These are phyloP conservation scores for Speleostelium caveatum DNA, from an alignment of 78 protist species.

Conservation along the genomic window DNA sequence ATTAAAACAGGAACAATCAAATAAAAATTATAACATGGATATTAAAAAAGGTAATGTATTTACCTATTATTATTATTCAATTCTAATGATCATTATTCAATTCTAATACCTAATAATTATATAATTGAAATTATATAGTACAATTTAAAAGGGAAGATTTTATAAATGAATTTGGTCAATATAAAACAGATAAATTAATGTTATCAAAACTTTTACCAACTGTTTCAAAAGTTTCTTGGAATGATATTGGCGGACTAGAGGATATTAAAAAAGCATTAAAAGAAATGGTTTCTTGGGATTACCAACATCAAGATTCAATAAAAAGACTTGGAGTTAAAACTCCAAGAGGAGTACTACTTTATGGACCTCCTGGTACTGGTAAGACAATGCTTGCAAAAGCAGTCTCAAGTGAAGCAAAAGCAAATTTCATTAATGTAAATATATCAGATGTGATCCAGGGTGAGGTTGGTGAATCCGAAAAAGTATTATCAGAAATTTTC, in stretches of 20 bases:
- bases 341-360: conserved; percentile 99
- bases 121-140: too few species aligned
- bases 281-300: conserved; percentile 97
- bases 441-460: conserved; percentile 94
- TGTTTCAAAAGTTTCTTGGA: conserved; percentile 99
- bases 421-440: conserved; percentile 99
- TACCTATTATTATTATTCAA: too few species aligned
- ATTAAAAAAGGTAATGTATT: too few species aligned
- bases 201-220: conserved; percentile 41
- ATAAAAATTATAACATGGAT: too few species aligned
- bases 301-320: conserved; percentile 98
- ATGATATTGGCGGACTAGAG: conserved; percentile 99
- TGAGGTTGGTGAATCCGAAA: conserved; percentile 99
- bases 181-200: background rate
- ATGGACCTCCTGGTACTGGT: conserved; percentile 99
- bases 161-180: background rate
- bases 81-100: too few species aligned
- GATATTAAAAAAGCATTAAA: conserved; percentile 91
- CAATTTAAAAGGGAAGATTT: conserved; percentile 18
- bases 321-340: conserved; percentile 98
- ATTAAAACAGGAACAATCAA: too few species aligned
- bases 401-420: conserved; percentile 99
- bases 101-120: too few species aligned
- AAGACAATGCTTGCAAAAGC: conserved; percentile 99
- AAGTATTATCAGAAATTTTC: conserved; percentile 98